These are phyloP conservation scores for Juncus effusus DNA, from an alignment of 176 grass and related monocot genomes.

Conservation along the genomic window DNA sequence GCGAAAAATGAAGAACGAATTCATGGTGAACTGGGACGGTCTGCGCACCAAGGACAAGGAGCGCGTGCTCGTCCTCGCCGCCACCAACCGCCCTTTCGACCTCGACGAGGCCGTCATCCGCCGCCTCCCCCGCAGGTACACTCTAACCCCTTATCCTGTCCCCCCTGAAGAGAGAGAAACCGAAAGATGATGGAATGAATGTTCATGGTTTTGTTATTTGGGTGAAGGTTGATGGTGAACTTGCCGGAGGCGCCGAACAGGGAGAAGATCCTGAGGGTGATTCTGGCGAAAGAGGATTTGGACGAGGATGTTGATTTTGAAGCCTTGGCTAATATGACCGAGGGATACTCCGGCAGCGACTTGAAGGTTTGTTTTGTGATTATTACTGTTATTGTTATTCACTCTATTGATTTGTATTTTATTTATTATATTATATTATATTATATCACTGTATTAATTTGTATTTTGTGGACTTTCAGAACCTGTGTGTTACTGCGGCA, in stretches of 20 bases:
- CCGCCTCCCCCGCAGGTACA: constrained; percentile 90
- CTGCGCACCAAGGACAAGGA: constrained; percentile 92
- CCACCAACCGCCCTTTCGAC: constrained; percentile 98
- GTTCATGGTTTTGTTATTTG: constrained; percentile 15
- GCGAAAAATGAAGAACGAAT: constrained; percentile 99
- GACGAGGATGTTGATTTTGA: constrained; percentile 67
- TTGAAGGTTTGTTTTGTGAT: constrained; percentile 61
- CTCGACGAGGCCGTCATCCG: constrained; percentile 97
- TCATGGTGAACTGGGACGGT: constrained; percentile 99
- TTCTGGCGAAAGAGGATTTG: constrained; percentile 93
- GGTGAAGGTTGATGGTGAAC: constrained; percentile 94
- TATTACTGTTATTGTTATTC: constrained; percentile 13
- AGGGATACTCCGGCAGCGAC: constrained; percentile 98
- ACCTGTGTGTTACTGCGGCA: constrained; percentile 87
- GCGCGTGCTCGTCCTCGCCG: constrained; percentile 91
- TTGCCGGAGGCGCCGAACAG: constrained; percentile 81
- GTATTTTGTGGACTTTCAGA: constrained; percentile 41
- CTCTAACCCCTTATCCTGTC: constrained; percentile 8
- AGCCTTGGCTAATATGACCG: constrained; percentile 63
- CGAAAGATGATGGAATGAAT: neutral
- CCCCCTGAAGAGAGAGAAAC: neutral
- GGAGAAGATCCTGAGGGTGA: constrained; percentile 86
- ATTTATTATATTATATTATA: too few relatives aligned
- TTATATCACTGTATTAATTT: neutral
- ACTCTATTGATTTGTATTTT: neutral